Evolutionary conservation across 2,329 filamentous ascomycete species (phyloP), one percentile per base, ranked within the genome.

Genomic region (Arthrocladium fulminans): DNA sequence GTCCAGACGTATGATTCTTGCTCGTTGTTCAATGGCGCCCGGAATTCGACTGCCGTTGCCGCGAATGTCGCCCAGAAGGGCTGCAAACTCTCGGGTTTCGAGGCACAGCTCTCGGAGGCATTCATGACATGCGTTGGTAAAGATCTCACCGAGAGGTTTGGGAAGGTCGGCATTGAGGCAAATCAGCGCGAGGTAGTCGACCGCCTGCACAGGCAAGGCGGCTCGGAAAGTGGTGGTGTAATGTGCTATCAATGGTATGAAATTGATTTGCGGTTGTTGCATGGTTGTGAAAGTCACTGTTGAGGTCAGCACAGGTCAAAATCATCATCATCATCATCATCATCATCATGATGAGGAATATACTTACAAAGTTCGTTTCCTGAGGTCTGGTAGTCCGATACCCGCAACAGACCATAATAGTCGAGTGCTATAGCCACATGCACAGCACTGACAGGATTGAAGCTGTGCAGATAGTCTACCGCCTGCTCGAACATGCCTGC

Each of bases 151-250:
- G 4, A 83, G 73, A 49, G 86, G 78, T 17, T 83, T 84, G 22
- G 76, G 78, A 37, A 94, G 73, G 64, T 96, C 90, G 43, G 83
- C 79, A 63, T 97, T 97, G 49, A 98, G 79, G 65, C 88, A 95
- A 60, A 98, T 89, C 49, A 98, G 71, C 4, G 83, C 79, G 41
- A 98, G 80, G 65, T 98, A 98, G 65, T 98, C 92, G 15, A 94
- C 86, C 2, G 94, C 92, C 27, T 88, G 86, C 50, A 86, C 85
- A 5, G 88, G 85, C 60, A 94, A 83, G 17, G 88, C 89, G 24
- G 88, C 87, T 45, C 92, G 84, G 78, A 98, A 98, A 66, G 96
- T 89, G 47, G 85, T 80, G 3, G 94, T 98, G 72, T 98, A 98
- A 65, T 92, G 88, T 34, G 90, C 94, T 52, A 97, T 75, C 73